Percentiles rank a stretch among this genome's conserved stretches.
Conservation (phyloP, 345 rosid species). For the Citropsis articulata region DNA sequence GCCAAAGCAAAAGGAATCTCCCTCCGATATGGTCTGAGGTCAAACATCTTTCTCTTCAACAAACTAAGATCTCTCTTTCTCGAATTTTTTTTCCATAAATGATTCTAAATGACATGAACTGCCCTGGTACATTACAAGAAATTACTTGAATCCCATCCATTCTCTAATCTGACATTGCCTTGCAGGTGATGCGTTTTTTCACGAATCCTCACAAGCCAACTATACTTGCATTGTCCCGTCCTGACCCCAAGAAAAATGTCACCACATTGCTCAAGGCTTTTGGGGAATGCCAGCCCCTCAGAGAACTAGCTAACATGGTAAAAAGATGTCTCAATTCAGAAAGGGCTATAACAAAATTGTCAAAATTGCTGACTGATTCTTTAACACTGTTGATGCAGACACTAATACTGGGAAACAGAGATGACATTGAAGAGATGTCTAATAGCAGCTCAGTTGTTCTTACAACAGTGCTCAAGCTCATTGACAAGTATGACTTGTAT, state of each 20-base stretch:
- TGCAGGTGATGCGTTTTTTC: conserved; percentile 85
- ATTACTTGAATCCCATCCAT: not conserved
- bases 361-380: conserved; percentile 9
- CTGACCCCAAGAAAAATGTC: conserved; percentile 89
- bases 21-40: conserved; percentile 94
- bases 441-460: conserved; percentile 52
- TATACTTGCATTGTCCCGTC: conserved; percentile 86
- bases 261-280: conserved; percentile 89
- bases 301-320: conserved; percentile 92
- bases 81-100: not conserved
- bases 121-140: not conserved
- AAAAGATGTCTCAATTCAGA: not conserved
- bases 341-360: not conserved
- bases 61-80: not conserved
- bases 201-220: conserved; percentile 89
- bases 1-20: conserved; percentile 58
- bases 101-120: not conserved
- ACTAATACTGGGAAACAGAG: conserved; percentile 60
- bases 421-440: conserved; percentile 70
- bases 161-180: conserved; percentile 9
- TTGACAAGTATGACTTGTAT: conserved; percentile 60
- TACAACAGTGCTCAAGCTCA: conserved; percentile 57
- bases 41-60: conserved; percentile 3
- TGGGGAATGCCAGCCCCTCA: conserved; percentile 78
- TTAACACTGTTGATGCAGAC: conserved; percentile 35